phyloP scores from a whole-genome alignment of 768 basidiomycete genomes.

The Pleurotus cornucopiae region DNA sequence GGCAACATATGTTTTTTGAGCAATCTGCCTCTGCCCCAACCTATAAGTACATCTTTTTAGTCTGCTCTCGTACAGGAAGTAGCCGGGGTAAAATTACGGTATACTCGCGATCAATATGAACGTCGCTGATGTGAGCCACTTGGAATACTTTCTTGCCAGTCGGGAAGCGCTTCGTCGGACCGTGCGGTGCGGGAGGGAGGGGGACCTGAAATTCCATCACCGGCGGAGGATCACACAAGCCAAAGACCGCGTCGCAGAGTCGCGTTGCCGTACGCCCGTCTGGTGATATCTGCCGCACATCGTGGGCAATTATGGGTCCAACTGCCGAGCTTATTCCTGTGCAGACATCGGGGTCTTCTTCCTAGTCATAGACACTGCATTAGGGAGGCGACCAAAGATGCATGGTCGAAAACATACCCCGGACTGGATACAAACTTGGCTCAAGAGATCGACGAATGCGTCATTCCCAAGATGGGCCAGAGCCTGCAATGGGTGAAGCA shows the following conservation, averaged over 20 bases:
- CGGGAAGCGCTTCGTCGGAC: conserved; percentile 13
- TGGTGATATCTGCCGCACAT: conserved; percentile 27
- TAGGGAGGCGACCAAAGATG: not conserved
- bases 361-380: conserved; percentile 11
- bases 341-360: conserved; percentile 35
- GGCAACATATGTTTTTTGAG: conserved; percentile 34
- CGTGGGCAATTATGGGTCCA: conserved; percentile 36
- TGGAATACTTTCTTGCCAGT: conserved; percentile 21
- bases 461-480: conserved; percentile 27
- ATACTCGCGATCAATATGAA: conserved; percentile 35
- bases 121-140: conserved; percentile 34
- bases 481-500: conserved; percentile 24
- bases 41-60: conserved; percentile 10
- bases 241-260: conserved; percentile 34
- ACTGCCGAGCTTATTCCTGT: conserved; percentile 25
- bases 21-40: conserved; percentile 31
- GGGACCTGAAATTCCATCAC: conserved; percentile 21
- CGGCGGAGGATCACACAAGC: conserved; percentile 26
- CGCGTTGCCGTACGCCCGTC: conserved; percentile 27
- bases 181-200: conserved; percentile 21
- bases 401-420: conserved; percentile 12
- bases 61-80: not conserved
- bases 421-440: conserved; percentile 20
- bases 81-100: conserved; percentile 15
- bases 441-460: conserved; percentile 21